phyloP scores from a whole-genome alignment of 805 yeast species.

The Kodamaea neixiangensis region DNA sequence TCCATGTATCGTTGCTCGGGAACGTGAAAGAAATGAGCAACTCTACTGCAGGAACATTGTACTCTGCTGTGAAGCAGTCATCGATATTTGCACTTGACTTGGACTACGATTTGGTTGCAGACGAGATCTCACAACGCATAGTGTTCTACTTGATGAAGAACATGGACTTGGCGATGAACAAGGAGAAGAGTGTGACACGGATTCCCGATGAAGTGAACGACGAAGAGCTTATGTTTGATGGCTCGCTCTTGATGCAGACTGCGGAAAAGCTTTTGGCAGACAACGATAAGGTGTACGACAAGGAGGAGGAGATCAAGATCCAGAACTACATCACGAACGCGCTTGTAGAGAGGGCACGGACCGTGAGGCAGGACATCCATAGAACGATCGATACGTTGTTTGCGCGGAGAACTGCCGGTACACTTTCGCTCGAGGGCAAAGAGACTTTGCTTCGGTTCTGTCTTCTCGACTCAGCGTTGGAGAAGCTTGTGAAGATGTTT shows the following conservation, averaged over 20 bases:
- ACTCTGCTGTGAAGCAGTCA: constrained; percentile 50
- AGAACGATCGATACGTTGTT: constrained; percentile 52
- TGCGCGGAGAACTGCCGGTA: constrained; percentile 45
- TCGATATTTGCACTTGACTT: constrained; percentile 54
- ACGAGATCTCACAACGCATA: constrained; percentile 53
- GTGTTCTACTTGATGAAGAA: constrained; percentile 60
- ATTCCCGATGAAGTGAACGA: constrained; percentile 68
- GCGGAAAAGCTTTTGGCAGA: constrained; percentile 62
- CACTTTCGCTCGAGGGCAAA: constrained; percentile 54
- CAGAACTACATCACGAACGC: constrained; percentile 51
- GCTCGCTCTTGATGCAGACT: constrained; percentile 69
- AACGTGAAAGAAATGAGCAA: constrained; percentile 43
- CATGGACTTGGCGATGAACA: constrained; percentile 49
- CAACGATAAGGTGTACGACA: constrained; percentile 18
- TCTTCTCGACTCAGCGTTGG: constrained; percentile 54
- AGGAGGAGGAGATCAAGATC: constrained; percentile 36
- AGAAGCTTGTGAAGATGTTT: constrained; percentile 52
- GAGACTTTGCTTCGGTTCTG: constrained; percentile 56
- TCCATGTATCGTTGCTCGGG: constrained; percentile 57
- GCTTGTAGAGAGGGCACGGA: constrained; percentile 50
- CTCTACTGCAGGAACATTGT: constrained; percentile 50
- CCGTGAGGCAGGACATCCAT: constrained; percentile 53
- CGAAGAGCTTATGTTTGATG: constrained; percentile 72
- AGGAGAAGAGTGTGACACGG: constrained; percentile 42
- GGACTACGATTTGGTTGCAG: constrained; percentile 54